A percentile compares a stretch with the other conserved stretches of the same genome.
Evolutionary conservation across 306 rosid genomes (phyloP).

Genomic region (Lathyrus aphaca): DNA sequence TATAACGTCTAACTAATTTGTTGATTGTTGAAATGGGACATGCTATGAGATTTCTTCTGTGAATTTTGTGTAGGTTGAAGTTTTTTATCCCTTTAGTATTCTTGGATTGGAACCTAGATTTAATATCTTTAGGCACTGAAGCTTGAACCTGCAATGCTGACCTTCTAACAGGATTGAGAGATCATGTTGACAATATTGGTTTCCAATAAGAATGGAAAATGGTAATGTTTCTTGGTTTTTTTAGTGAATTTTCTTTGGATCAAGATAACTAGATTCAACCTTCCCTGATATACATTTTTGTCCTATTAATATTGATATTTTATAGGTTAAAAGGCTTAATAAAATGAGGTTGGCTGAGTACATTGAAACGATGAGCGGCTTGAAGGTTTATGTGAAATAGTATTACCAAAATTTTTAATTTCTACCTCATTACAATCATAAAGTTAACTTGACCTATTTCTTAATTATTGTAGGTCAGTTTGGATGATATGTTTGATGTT

Average conservation of each 20-base stretch:
- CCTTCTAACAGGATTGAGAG: constrained; percentile 62
- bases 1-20: too few relatives aligned
- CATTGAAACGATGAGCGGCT: constrained; percentile 72
- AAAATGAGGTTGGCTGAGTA: constrained; percentile 79
- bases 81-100: too few relatives aligned
- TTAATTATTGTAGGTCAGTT: constrained; percentile 61
- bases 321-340: constrained; percentile 67
- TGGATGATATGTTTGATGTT: constrained; percentile 85
- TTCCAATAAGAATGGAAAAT: constrained; percentile 69
- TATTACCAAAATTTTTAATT: constrained; percentile 22
- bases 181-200: constrained; percentile 53
- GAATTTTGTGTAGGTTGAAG: too few relatives aligned
- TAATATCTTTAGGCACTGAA: constrained; percentile 80
- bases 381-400: constrained; percentile 53
- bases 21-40: too few relatives aligned
- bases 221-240: constrained; percentile 47
- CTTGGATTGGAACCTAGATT: too few relatives aligned
- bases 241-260: constrained; percentile 22
- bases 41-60: too few relatives aligned
- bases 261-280: constrained; percentile 27
- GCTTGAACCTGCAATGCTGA: constrained; percentile 72
- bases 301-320: constrained; percentile 18
- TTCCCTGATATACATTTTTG: constrained; percentile 23
- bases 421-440: constrained; percentile 26
- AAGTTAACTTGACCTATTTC: constrained; percentile 33